These are phyloP conservation scores for Auricularia heimuer DNA, from an alignment of 768 basidiomycete species.

Conservation along the genomic window DNA sequence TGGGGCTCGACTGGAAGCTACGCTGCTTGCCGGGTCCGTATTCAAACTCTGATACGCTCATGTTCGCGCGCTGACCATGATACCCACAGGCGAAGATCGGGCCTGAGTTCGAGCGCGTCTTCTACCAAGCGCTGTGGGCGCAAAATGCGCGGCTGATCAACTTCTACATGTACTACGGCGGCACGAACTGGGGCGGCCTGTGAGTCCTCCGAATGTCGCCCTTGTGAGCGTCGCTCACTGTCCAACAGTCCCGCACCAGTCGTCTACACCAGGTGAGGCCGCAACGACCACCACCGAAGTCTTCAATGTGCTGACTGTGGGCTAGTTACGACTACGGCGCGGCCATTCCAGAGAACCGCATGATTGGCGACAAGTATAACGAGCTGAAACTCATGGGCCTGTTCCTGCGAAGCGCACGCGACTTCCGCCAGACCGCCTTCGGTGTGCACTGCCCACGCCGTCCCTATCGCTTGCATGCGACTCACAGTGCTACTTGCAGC, in stretches of 20 bases:
- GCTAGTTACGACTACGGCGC: conserved; percentile 61
- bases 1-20: conserved; percentile 60
- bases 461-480: background rate
- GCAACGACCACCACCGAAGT: too few species aligned
- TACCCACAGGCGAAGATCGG: conserved; percentile 33
- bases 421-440: conserved; percentile 38
- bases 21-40: conserved; percentile 25
- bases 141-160: conserved; percentile 73
- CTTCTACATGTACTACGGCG: conserved; percentile 24
- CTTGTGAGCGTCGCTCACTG: conserved; percentile 45
- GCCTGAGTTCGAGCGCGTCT: conserved; percentile 66
- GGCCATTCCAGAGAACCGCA: conserved; percentile 44
- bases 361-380: conserved; percentile 39
- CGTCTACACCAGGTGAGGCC: background rate
- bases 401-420: conserved; percentile 56
- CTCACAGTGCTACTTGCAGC: background rate
- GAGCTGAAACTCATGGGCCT: conserved; percentile 15
- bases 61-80: background rate
- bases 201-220: conserved; percentile 24
- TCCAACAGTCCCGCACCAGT: conserved; percentile 17
- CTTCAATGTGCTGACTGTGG: too few species aligned
- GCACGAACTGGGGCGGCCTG: background rate
- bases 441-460: background rate
- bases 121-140: conserved; percentile 71
- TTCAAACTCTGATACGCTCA: background rate